Conservation (phyloP, 2,329 filamentous ascomycete species). For the Metarhizium anisopliae region DNA sequence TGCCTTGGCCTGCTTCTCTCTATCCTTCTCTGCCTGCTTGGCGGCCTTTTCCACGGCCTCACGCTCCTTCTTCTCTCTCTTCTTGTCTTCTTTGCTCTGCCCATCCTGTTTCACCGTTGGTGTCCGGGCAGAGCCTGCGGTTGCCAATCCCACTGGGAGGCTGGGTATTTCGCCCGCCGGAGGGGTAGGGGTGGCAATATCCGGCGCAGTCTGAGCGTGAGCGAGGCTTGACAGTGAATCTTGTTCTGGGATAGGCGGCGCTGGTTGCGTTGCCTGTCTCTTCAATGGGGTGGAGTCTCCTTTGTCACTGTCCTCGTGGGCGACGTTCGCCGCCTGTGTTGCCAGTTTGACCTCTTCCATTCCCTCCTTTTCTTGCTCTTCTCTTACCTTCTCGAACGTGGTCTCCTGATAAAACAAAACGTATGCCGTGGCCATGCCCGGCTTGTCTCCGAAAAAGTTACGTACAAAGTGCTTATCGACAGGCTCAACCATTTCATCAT, state of each 20-base stretch:
- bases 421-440: constrained; percentile 87
- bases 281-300: constrained; percentile 36
- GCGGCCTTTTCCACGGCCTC: constrained; percentile 48
- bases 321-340: constrained; percentile 47
- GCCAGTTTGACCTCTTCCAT: constrained; percentile 51
- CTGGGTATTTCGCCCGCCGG: constrained; percentile 9
- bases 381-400: constrained; percentile 55
- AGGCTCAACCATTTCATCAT: constrained; percentile 97
- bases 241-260: constrained; percentile 34
- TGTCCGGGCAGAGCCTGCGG: constrained; percentile 10
- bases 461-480: constrained; percentile 93
- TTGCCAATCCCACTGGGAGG: constrained; percentile 6
- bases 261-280: constrained; percentile 41
- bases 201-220: constrained; percentile 57
- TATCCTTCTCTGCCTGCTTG: constrained; percentile 36
- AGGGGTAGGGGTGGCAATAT: constrained; percentile 13
- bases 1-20: constrained; percentile 25
- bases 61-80: constrained; percentile 60
- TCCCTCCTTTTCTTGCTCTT: constrained; percentile 78
- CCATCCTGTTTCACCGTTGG: constrained; percentile 16
- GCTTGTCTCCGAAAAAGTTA: constrained; percentile 94
- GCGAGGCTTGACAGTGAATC: constrained; percentile 51
- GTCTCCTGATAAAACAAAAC: constrained; percentile 97
- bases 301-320: constrained; percentile 37
- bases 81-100: constrained; percentile 52